Percentiles rank a stretch among this genome's conserved stretches.
Evolutionary conservation across 805 yeast genomes (phyloP).

Genomic region (Spathaspora gorwiae): DNA sequence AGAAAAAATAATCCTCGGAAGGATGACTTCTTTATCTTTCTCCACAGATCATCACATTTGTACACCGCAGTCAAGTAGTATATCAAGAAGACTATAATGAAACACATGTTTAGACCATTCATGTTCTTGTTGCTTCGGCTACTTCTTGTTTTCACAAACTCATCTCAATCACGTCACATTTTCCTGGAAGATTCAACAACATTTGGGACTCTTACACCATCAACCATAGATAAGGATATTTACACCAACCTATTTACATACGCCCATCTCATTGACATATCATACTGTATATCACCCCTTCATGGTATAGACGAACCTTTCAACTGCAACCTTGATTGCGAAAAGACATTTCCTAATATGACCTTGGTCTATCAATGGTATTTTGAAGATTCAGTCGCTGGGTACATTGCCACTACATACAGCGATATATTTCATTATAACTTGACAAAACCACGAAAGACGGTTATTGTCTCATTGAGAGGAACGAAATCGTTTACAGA

Average conservation of each 20-base stretch:
- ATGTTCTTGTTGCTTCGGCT: too few species aligned
- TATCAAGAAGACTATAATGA: too few species aligned
- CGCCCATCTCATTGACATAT: conserved; percentile 40
- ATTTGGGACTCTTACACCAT: conserved; percentile 5
- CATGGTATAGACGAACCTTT: conserved; percentile 33
- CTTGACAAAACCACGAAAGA: conserved; percentile 13
- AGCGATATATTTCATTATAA: conserved; percentile 19
- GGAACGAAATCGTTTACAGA: conserved; percentile 42
- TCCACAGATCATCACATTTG: too few species aligned
- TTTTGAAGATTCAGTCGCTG: conserved; percentile 32
- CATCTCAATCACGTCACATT: too few species aligned
- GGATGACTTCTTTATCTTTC: too few species aligned
- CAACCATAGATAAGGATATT: conserved; percentile 12
- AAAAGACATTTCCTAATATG: conserved; percentile 30
- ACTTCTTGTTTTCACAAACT: too few species aligned
- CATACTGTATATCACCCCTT: conserved; percentile 34
- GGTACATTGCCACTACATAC: conserved; percentile 34
- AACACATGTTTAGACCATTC: too few species aligned
- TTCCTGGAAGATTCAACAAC: not conserved
- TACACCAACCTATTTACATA: conserved; percentile 30
- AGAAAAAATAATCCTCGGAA: too few species aligned
- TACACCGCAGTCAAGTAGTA: too few species aligned
- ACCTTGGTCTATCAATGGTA: conserved; percentile 39
- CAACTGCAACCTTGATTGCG: conserved; percentile 34
- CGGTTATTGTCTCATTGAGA: conserved; percentile 32